Evolutionary conservation across 2,329 filamentous ascomycete genomes (phyloP).

Genomic region (Fusarium poae): DNA sequence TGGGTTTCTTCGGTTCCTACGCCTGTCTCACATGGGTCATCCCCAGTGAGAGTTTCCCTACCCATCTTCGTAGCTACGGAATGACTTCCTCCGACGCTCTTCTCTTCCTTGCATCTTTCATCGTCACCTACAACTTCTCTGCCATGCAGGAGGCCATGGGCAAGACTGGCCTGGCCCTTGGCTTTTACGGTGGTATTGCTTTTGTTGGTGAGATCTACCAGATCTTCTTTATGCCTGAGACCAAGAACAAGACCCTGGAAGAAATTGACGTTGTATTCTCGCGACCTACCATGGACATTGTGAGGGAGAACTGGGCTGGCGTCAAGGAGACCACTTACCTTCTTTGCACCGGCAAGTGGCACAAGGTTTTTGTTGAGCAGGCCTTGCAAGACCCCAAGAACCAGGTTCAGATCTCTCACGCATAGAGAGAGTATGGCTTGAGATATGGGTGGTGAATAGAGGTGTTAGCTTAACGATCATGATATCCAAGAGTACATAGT

Average conservation of each 20-base stretch:
- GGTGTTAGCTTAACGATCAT: slow-evolving; percentile 21
- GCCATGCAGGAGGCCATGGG: slow-evolving; percentile 77
- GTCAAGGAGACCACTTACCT: slow-evolving; percentile 51
- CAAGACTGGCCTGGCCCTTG: slow-evolving; percentile 73
- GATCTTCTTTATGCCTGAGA: slow-evolving; percentile 81
- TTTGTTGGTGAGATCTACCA: slow-evolving; percentile 79
- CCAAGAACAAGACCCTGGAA: slow-evolving; percentile 76
- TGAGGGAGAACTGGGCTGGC: slow-evolving; percentile 66
- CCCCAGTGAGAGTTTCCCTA: slow-evolving; percentile 78
- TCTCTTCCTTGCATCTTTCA: slow-evolving; percentile 78
- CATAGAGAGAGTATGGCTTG: not conserved
- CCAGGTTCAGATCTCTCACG: slow-evolving; percentile 15
- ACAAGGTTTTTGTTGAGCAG: slow-evolving; percentile 47
- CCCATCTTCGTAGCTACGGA: slow-evolving; percentile 78
- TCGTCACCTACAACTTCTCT: slow-evolving; percentile 82
- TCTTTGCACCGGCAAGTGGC: slow-evolving; percentile 39
- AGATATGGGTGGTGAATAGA: not conserved
- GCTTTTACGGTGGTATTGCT: slow-evolving; percentile 81
- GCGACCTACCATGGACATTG: slow-evolving; percentile 72
- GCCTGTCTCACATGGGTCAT: slow-evolving; percentile 75
- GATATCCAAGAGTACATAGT: slow-evolving; percentile 26
- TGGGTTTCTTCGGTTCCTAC: slow-evolving; percentile 76
- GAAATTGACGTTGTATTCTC: slow-evolving; percentile 78
- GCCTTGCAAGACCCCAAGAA: slow-evolving; percentile 33
- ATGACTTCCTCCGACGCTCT: slow-evolving; percentile 78